These are phyloP conservation scores for Colletotrichum sp. DNA, from an alignment of 2,329 filamentous ascomycete genomes.

Conservation along the genomic window DNA sequence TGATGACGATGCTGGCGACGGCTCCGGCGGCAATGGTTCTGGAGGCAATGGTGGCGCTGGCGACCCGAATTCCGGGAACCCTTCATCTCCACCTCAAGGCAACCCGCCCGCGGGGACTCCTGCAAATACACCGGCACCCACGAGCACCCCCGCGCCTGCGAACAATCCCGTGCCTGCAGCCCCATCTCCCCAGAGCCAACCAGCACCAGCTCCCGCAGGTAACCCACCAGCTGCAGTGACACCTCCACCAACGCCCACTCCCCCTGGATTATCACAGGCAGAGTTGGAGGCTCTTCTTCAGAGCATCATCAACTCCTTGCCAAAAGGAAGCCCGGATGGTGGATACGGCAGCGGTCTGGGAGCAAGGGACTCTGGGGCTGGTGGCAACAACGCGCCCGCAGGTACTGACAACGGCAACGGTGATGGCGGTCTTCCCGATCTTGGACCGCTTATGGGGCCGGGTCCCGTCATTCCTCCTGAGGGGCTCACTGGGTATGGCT, in stretches of 20 bases:
- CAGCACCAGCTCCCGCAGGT: background rate
- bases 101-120: background rate
- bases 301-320: constrained; percentile 13
- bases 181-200: background rate
- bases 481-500: background rate
- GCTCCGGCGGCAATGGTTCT: background rate
- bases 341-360: constrained; percentile 4
- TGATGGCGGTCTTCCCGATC: background rate
- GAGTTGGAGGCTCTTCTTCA: constrained; percentile 7
- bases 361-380: constrained; percentile 15
- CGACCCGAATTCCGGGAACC: background rate
- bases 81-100: background rate
- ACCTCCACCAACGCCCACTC: background rate
- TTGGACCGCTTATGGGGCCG: background rate
- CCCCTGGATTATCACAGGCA: background rate
- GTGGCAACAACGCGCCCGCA: background rate
- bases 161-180: background rate
- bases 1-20: background rate
- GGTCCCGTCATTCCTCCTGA: background rate
- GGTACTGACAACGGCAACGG: background rate
- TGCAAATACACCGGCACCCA: background rate
- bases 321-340: background rate
- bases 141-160: background rate
- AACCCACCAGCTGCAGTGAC: background rate
- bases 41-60: background rate